These are phyloP conservation scores for Leucosporidium scottii DNA, from an alignment of 768 basidiomycete species.

Conservation along the genomic window DNA sequence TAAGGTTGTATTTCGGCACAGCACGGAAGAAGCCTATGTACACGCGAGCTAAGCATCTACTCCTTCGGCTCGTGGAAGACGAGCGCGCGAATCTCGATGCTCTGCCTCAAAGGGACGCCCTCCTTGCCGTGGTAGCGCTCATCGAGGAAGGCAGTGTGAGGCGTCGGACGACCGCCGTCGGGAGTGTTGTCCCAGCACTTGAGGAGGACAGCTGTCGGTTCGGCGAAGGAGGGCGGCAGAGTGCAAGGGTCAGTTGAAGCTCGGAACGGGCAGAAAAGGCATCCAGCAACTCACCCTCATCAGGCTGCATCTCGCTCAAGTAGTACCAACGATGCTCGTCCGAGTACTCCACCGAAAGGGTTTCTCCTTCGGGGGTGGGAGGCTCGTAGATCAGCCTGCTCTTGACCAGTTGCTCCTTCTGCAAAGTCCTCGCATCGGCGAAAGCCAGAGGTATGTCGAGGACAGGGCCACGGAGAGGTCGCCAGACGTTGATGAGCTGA, in stretches of 20 bases:
- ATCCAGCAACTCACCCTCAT: slow-evolving; percentile 11
- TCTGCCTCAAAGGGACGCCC: slow-evolving; percentile 13
- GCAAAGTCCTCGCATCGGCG: slow-evolving; percentile 18
- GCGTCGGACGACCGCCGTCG: slow-evolving; percentile 13
- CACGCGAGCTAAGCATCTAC: too few species aligned
- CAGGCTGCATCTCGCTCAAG: slow-evolving; percentile 15
- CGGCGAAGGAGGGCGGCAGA: too few species aligned
- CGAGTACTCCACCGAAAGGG: slow-evolving; percentile 4
- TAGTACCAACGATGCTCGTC: slow-evolving; percentile 23
- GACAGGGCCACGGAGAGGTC: slow-evolving; percentile 24
- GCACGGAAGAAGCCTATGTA: too few species aligned
- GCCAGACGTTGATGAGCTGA: slow-evolving; percentile 30
- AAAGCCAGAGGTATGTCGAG: slow-evolving; percentile 25
- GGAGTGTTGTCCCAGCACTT: slow-evolving; percentile 26
- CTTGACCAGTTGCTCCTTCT: background rate
- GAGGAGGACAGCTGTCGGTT: slow-evolving; percentile 13
- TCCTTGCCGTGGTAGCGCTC: slow-evolving; percentile 15
- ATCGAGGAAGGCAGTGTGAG: slow-evolving; percentile 25
- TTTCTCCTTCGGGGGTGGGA: slow-evolving; percentile 17
- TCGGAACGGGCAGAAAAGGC: background rate
- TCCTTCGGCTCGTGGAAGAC: slow-evolving; percentile 24
- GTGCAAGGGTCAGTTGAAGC: background rate
- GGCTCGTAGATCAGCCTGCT: slow-evolving; percentile 21
- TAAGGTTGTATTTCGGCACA: too few species aligned
- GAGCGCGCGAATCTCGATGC: slow-evolving; percentile 27